A percentile compares a stretch with the other conserved stretches of the same genome.
Evolutionary conservation across 257 asterid genomes (phyloP).

Genomic region (Solanum ossicruentum): DNA sequence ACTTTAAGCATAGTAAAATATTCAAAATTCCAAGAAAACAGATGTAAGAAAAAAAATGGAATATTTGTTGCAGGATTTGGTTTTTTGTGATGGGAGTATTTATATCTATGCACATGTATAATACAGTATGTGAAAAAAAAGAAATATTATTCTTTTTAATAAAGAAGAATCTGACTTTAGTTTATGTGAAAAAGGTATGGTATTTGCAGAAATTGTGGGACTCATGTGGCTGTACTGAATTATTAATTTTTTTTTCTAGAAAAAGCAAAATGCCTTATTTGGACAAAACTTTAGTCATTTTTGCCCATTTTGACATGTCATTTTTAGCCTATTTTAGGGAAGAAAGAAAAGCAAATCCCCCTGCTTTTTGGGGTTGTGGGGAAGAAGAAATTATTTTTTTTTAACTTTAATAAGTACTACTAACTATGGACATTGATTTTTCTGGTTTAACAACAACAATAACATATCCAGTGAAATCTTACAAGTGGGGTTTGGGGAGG

Average conservation of each 20-base stretch:
- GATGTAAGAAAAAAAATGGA: background rate
- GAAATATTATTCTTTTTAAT: background rate
- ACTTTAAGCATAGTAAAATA: background rate
- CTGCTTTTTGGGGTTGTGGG: background rate
- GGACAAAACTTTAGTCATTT: background rate
- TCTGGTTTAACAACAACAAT: no score
- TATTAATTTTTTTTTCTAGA: background rate
- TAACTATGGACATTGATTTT: no score
- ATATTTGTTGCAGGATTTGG: background rate
- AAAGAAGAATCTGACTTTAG: background rate
- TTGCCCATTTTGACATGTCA: background rate
- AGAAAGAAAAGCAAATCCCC: background rate
- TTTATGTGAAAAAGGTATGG: conserved; percentile 1
- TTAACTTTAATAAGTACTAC: background rate
- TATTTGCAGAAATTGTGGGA: conserved; percentile 1
- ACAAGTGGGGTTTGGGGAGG: no score
- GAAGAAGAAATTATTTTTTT: background rate
- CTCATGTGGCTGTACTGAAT: conserved; percentile 9
- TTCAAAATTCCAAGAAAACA: background rate
- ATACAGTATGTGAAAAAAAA: background rate
- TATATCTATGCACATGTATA: background rate
- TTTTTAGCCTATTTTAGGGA: conserved; percentile 5
- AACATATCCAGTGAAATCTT: no score
- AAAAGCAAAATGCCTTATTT: background rate
- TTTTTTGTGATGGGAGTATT: background rate